Percentiles rank a stretch among this genome's conserved stretches.
These are phyloP conservation scores for Phytopythium chamaehyphon DNA, from an alignment of 352 stramenopile genomes.

Conservation along the genomic window DNA sequence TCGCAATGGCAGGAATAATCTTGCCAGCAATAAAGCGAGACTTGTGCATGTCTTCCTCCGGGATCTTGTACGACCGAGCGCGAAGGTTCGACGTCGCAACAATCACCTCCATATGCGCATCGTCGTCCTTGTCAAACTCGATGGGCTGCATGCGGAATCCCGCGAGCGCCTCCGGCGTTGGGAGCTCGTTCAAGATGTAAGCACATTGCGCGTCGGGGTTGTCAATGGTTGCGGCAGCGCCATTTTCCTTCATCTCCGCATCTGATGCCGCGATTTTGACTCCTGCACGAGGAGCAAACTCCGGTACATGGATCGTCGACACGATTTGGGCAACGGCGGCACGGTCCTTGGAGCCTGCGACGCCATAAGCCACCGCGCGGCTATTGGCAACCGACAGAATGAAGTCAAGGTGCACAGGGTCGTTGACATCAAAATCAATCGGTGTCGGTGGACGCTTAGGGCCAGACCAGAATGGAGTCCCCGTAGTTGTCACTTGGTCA, in stretches of 20 bases:
- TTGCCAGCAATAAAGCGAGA: constrained; percentile 99
- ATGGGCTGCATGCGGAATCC: constrained; percentile 92
- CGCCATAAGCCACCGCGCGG: constrained; percentile 93
- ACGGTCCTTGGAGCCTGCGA: constrained; percentile 66
- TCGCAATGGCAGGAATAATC: constrained; percentile 99
- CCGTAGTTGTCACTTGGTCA: constrained; percentile 93
- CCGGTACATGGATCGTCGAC: constrained; percentile 86
- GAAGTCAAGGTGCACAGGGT: constrained; percentile 95
- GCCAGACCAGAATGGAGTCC: constrained; percentile 98
- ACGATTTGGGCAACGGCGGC: constrained; percentile 72
- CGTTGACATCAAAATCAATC: constrained; percentile 89
- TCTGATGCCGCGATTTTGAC: constrained; percentile 99
- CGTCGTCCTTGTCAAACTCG: constrained; percentile 99
- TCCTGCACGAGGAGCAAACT: constrained; percentile 92
- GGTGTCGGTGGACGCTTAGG: constrained; percentile 95
- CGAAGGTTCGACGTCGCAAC: constrained; percentile 97
- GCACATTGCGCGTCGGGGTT: constrained; percentile 73
- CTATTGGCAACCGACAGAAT: constrained; percentile 94
- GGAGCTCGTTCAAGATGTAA: constrained; percentile 82
- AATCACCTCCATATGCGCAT: constrained; percentile 98
- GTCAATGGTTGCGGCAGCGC: constrained; percentile 29
- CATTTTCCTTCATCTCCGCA: constrained; percentile 92
- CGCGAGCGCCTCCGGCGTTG: constrained; percentile 70
- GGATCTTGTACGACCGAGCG: constrained; percentile 98
- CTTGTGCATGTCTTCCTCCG: constrained; percentile 96